Evolutionary conservation across 257 asterid species (phyloP).

Genomic region (Penstemon davidsonii): DNA sequence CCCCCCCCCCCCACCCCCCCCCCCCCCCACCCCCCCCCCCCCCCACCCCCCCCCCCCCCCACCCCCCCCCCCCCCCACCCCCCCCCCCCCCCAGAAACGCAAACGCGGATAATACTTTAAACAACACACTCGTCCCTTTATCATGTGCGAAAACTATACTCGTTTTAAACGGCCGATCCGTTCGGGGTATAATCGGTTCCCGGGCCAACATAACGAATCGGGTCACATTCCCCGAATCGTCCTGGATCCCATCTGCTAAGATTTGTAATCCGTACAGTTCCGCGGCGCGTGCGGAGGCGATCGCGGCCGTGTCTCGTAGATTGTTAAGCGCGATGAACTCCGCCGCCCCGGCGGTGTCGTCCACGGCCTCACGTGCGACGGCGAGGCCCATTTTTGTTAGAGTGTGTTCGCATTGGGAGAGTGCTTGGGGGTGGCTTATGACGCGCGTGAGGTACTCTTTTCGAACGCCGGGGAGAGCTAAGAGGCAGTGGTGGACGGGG

Average conservation of each 20-base stretch:
- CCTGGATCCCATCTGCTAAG: conserved; percentile 87
- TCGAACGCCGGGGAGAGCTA: conserved; percentile 87
- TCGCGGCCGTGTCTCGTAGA: conserved; percentile 88
- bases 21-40: no score
- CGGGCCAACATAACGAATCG: conserved; percentile 94
- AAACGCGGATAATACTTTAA: conserved; percentile 90
- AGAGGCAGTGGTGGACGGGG: conserved; percentile 87
- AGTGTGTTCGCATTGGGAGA: conserved; percentile 87
- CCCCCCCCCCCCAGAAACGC: no score
- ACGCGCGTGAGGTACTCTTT: conserved; percentile 77
- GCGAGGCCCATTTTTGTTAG: conserved; percentile 66
- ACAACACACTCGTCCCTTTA: conserved; percentile 84
- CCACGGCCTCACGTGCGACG: conserved; percentile 78
- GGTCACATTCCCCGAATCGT: conserved; percentile 85
- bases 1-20: no score
- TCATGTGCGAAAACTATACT: conserved; percentile 98
- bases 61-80: no score
- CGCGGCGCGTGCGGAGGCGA: conserved; percentile 92
- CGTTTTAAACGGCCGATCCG: conserved; percentile 92
- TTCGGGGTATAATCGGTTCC: conserved; percentile 86
- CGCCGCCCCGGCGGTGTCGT: conserved; percentile 97
- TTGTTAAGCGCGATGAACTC: conserved; percentile 73
- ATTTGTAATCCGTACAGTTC: conserved; percentile 76
- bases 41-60: no score
- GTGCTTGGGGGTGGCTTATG: conserved; percentile 90